Evolutionary conservation across 2,329 filamentous ascomycete species (phyloP), one percentile per base, ranked within the genome.

Genomic region (Cercospora brassicicola): DNA sequence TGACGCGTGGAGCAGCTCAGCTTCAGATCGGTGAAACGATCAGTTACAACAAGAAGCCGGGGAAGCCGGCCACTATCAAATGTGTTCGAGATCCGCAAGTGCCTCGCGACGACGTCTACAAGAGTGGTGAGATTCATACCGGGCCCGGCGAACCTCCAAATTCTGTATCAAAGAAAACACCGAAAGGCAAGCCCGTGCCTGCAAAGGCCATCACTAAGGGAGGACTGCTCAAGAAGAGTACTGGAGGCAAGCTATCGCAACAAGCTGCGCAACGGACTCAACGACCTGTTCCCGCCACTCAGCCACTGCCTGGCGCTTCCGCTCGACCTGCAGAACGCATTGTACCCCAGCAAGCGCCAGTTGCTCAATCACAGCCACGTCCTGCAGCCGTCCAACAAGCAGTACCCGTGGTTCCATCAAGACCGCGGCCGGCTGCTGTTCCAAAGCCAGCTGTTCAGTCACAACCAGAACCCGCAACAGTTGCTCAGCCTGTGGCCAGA

Each of bases 21-120:
- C 82, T 99, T 59, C 93, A 91, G 80, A 90, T 98, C 70, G 88
- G 84, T n/a, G 90, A 95, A 30, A 86, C 85, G 67, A 94, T 99
- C 73, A 92, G 97, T 78, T 99, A 97, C 80, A 94, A 94, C 77
- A 99, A 98, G 86, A 99, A 99, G 81, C 95, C 95, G 0, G 92
- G 92, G 65, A 99, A 99, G 83, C 87, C 92, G 79, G 91, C 94
- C 64, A 82, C 89, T 5, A 91, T 99, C 77, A 98, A 98, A 83
- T 92, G 92, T 8, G 77, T 96, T 69, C 97, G 96, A 81, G 95
- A 99, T 78, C 89, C 94, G 0, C 87, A 89, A 62, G 86, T 90
- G 62, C 82, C 85, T 3, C 80, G 86, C 62, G 89, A 89, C 59
- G 95, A 99, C 80, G 87, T 89, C 71, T 99, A 99, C 85, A 99